Percentiles rank a stretch among this genome's conserved stretches.
Conservation (phyloP, 345 rosid species). For the Eucalyptus melliodora region DNA sequence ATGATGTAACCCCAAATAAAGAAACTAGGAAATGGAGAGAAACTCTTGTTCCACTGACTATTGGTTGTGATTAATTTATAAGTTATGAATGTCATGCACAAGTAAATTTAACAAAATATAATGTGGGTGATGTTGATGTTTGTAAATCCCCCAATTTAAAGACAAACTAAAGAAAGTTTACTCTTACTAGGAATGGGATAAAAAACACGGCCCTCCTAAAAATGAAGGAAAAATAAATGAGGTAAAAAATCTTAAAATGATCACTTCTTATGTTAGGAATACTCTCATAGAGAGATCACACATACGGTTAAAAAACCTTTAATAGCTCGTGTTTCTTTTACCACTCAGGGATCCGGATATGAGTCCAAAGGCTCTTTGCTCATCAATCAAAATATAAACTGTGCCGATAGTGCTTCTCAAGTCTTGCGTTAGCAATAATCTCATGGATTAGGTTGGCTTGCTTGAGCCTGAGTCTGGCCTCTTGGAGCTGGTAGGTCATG, state of each 20-base stretch:
- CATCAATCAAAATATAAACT: fast-evolving
- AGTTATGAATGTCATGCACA: neutral
- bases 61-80: neutral
- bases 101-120: neutral
- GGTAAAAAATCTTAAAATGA: too few species aligned
- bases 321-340: too few species aligned
- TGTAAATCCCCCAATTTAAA: neutral
- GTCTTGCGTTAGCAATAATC: fast-evolving
- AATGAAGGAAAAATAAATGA: too few species aligned
- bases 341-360: too few species aligned
- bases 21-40: fast-evolving
- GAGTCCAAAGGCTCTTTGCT: too few species aligned
- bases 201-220: too few species aligned
- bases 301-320: fast-evolving
- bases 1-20: neutral
- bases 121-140: neutral
- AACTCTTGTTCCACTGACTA: neutral
- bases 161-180: neutral
- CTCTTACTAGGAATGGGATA: neutral
- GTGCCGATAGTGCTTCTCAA: too few species aligned
- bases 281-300: too few species aligned
- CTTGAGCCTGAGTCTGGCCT: too few species aligned
- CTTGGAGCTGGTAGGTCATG: fast-evolving
- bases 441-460: too few species aligned
- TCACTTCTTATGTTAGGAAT: too few species aligned